Evolutionary conservation across 2,329 filamentous ascomycete genomes (phyloP).

Genomic region (Fusarium sp.): DNA sequence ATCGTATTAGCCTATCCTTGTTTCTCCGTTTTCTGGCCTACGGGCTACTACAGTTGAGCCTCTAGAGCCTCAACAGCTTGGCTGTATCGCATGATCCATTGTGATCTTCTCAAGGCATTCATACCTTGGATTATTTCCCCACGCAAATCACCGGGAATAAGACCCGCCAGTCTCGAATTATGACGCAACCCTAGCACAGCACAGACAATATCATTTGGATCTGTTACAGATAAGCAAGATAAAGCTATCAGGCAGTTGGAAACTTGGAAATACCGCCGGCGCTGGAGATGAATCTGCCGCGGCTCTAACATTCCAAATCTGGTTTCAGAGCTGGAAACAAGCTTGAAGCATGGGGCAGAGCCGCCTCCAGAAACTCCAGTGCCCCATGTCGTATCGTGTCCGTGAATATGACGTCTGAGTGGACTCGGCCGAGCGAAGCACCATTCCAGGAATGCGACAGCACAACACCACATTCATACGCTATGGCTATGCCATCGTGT

Average conservation of each 20-base stretch:
- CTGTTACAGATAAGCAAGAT: slow-evolving; percentile 5
- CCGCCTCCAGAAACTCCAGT: slow-evolving; percentile 37
- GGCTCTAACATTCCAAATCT: slow-evolving; percentile 1
- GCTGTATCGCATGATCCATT: slow-evolving; percentile 17
- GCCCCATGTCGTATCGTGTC: slow-evolving; percentile 19
- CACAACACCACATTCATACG: neutral
- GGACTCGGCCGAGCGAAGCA: slow-evolving; percentile 2
- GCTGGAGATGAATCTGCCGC: neutral
- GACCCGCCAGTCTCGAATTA: slow-evolving; percentile 35
- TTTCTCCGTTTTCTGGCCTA: neutral
- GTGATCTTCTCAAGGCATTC: slow-evolving; percentile 25
- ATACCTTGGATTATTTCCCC: slow-evolving; percentile 30
- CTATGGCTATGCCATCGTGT: neutral
- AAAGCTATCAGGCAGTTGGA: neutral
- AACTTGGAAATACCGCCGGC: slow-evolving; percentile 18
- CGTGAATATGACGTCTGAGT: slow-evolving; percentile 34
- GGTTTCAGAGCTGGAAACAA: neutral
- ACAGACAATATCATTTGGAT: slow-evolving; percentile 1
- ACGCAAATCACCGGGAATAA: slow-evolving; percentile 16
- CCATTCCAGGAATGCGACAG: slow-evolving; percentile 17
- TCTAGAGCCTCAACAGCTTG: slow-evolving; percentile 16
- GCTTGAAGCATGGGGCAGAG: slow-evolving; percentile 28
- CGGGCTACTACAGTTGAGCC: neutral
- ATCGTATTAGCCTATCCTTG: slow-evolving; percentile 7
- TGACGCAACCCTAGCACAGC: slow-evolving; percentile 36